phyloP scores from a whole-genome alignment of 2,329 filamentous ascomycete genomes.

The Helicocarpus griseus region DNA sequence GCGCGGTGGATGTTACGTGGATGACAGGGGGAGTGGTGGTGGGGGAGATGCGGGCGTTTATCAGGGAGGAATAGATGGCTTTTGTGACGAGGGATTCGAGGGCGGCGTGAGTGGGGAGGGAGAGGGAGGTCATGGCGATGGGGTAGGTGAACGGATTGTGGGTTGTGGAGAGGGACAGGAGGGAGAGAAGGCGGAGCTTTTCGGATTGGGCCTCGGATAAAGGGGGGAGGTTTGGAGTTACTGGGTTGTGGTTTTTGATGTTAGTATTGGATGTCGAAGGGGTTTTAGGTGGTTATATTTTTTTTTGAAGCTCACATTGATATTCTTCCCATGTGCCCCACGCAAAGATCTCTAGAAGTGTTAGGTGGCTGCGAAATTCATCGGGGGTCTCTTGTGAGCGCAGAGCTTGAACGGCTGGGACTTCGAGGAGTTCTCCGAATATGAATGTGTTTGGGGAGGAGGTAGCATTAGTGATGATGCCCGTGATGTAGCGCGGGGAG shows the following conservation, averaged over 20 bases:
- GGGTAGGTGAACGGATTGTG: constrained; percentile 62
- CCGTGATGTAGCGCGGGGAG: constrained; percentile 72
- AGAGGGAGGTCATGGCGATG: constrained; percentile 56
- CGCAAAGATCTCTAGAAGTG: constrained; percentile 77
- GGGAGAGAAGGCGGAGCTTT: constrained; percentile 84
- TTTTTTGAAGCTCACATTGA: constrained; percentile 36
- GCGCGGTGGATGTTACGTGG: constrained; percentile 68
- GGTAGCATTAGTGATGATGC: constrained; percentile 79
- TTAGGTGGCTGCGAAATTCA: constrained; percentile 56
- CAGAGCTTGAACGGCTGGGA: constrained; percentile 68
- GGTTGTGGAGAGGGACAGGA: constrained; percentile 68
- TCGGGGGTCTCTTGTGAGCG: constrained; percentile 41
- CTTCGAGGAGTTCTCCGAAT: constrained; percentile 85
- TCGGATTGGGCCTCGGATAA: constrained; percentile 63
- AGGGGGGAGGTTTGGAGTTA: constrained; percentile 52
- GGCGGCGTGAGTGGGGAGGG: constrained; percentile 55
- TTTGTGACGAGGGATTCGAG: constrained; percentile 81
- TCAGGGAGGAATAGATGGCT: constrained; percentile 75
- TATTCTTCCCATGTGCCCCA: constrained; percentile 84
- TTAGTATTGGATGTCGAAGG: constrained; percentile 50
- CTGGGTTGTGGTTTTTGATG: constrained; percentile 19
- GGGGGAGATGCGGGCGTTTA: constrained; percentile 77
- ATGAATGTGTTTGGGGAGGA: constrained; percentile 83
- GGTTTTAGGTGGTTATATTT: constrained; percentile 1
- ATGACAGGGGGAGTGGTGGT: constrained; percentile 68